phyloP scores from a whole-genome alignment of 2,329 filamentous ascomycete genomes.

The Pseudopyricularia cyperi region DNA sequence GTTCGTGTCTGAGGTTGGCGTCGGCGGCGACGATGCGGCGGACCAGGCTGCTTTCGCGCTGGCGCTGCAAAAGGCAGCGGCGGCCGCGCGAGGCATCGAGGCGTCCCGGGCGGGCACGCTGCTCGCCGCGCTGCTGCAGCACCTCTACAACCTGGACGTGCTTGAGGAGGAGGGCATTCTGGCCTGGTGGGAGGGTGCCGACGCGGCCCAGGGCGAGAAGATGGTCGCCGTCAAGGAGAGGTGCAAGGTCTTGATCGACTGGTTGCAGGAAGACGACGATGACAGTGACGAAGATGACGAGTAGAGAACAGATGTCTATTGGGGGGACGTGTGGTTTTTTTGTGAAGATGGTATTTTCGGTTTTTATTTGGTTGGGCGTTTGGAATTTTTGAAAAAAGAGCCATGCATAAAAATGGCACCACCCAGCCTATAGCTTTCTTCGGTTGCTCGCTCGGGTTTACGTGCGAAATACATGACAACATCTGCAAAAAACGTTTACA shows the following conservation, averaged over 20 bases:
- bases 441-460: too few species aligned
- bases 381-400: not conserved
- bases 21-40: constrained; percentile 46
- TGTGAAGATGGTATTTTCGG: too few species aligned
- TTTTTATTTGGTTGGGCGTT: too few species aligned
- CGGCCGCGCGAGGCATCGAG: constrained; percentile 29
- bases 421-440: too few species aligned
- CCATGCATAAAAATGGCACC: too few species aligned
- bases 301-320: too few species aligned
- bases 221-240: constrained; percentile 60
- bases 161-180: constrained; percentile 82
- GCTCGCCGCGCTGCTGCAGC: constrained; percentile 67
- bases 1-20: constrained; percentile 46
- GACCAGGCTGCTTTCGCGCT: constrained; percentile 82
- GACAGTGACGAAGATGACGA: constrained; percentile 49
- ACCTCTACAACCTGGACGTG: constrained; percentile 72
- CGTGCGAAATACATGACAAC: too few species aligned
- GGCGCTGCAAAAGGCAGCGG: constrained; percentile 59
- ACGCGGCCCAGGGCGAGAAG: constrained; percentile 48
- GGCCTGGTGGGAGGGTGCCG: constrained; percentile 72
- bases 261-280: constrained; percentile 65
- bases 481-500: too few species aligned
- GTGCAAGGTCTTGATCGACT: constrained; percentile 69
- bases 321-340: not conserved
- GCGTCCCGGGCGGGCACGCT: constrained; percentile 41